Conservation (phyloP, 371 early-diverging fungal genomes). For the Circinella minor region DNA sequence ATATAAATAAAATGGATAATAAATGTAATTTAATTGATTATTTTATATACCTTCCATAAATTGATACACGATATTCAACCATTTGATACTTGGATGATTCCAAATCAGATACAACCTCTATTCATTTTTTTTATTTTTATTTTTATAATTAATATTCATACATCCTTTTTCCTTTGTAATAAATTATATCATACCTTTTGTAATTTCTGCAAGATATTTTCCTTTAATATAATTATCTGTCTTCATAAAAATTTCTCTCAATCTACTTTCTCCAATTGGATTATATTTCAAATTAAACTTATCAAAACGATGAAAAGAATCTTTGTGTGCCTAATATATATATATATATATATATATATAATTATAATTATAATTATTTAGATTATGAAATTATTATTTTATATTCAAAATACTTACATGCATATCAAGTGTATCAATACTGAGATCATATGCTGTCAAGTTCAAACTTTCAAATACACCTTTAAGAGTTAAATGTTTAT, state of each 20-base stretch:
- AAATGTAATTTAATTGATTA: not conserved
- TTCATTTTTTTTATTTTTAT: too few species aligned
- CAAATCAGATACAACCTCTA: constrained; percentile 91
- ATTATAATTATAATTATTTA: not conserved
- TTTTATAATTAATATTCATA: too few species aligned
- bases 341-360: too few species aligned
- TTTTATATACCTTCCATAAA: constrained; percentile 80
- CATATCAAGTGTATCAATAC: constrained; percentile 98
- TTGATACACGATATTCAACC: constrained; percentile 92
- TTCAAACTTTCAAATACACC: constrained; percentile 93
- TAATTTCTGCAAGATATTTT: constrained; percentile 93
- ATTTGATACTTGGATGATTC: constrained; percentile 96
- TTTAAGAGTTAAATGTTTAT: constrained; percentile 69
- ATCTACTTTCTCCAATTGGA: constrained; percentile 82
- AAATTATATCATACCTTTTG: constrained; percentile 63
- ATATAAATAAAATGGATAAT: too few species aligned
- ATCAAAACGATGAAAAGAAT: constrained; percentile 94
- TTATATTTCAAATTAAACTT: constrained; percentile 99
- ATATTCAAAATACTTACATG: constrained; percentile 59
- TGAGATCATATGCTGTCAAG: constrained; percentile 96
- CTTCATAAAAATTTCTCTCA: constrained; percentile 93
- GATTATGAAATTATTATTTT: not conserved
- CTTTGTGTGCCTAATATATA: constrained; percentile 67
- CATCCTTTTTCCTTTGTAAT: too few species aligned
- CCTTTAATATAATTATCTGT: constrained; percentile 96